phyloP scores from a whole-genome alignment of 2,329 filamentous ascomycete species.

The Pseudogymnoascus sp. region DNA sequence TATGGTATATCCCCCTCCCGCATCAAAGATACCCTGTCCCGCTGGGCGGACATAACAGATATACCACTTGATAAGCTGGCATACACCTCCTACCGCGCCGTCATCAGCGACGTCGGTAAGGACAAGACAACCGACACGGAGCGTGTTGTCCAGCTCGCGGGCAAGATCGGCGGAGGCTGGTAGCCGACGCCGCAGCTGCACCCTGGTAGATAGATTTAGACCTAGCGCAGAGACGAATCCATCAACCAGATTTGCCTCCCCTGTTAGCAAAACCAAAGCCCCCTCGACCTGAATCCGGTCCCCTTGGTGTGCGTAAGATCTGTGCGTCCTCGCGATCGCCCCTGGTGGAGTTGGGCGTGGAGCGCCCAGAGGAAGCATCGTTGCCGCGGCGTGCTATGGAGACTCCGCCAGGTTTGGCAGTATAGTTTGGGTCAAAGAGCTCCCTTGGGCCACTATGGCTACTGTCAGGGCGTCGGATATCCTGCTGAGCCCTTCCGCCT shows the following conservation, averaged over 20 bases:
- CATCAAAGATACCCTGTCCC: conserved; percentile 59
- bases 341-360: conserved; percentile 30
- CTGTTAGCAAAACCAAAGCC: conserved; percentile 68
- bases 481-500: conserved; percentile 30
- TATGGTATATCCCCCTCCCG: conserved; percentile 58
- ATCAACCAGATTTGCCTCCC: conserved; percentile 45
- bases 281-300: conserved; percentile 67
- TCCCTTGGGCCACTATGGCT: conserved; percentile 41
- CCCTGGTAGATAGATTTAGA: conserved; percentile 9
- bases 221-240: conserved; percentile 24
- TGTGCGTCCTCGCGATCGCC: conserved; percentile 48
- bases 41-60: conserved; percentile 68
- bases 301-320: conserved; percentile 64
- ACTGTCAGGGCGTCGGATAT: conserved; percentile 25
- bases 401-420: conserved; percentile 50
- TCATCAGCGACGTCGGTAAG: conserved; percentile 92
- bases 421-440: conserved; percentile 70
- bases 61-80: conserved; percentile 64
- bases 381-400: conserved; percentile 36
- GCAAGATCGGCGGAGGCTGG: conserved; percentile 91
- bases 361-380: conserved; percentile 34
- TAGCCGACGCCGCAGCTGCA: conserved; percentile 33
- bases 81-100: conserved; percentile 82
- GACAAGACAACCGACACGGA: conserved; percentile 60
- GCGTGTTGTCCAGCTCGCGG: conserved; percentile 77